These are phyloP conservation scores for Penicillium olsonii DNA, from an alignment of 2,329 filamentous ascomycete species.

Conservation along the genomic window DNA sequence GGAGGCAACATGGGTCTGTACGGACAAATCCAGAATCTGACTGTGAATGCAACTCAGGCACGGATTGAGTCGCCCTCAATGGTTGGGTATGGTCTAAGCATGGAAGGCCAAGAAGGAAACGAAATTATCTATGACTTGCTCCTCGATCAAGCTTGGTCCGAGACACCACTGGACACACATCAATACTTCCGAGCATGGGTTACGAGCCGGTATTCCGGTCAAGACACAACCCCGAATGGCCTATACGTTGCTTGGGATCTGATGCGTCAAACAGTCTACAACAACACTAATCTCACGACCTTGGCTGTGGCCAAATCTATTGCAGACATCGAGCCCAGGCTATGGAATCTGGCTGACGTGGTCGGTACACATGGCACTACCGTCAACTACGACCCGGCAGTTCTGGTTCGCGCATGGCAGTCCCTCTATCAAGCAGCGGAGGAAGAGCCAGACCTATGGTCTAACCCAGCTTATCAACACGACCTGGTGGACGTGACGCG, in stretches of 20 bases:
- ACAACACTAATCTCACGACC: slow-evolving; percentile 50
- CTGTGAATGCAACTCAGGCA: slow-evolving; percentile 49
- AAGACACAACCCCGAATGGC: slow-evolving; percentile 25
- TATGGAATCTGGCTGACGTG: slow-evolving; percentile 42
- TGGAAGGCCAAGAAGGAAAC: slow-evolving; percentile 56
- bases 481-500: slow-evolving; percentile 54
- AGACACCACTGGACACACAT: slow-evolving; percentile 45
- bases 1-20: slow-evolving; percentile 54
- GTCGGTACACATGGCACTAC: slow-evolving; percentile 39
- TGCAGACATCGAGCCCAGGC: slow-evolving; percentile 48
- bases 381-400: slow-evolving; percentile 44
- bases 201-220: slow-evolving; percentile 42
- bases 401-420: slow-evolving; percentile 44
- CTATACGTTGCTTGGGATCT: slow-evolving; percentile 52
- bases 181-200: slow-evolving; percentile 53
- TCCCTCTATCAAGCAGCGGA: slow-evolving; percentile 41
- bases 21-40: slow-evolving; percentile 53
- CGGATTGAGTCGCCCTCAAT: slow-evolving; percentile 44
- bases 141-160: slow-evolving; percentile 54
- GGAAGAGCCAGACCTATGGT: slow-evolving; percentile 39
- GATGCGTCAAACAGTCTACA: slow-evolving; percentile 50
- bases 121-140: slow-evolving; percentile 56
- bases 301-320: slow-evolving; percentile 49
- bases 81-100: slow-evolving; percentile 52
- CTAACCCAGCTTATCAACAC: slow-evolving; percentile 46